These are phyloP conservation scores for Thelephora terrestris DNA, from an alignment of 1,284 basidiomycete genomes.

Conservation along the genomic window DNA sequence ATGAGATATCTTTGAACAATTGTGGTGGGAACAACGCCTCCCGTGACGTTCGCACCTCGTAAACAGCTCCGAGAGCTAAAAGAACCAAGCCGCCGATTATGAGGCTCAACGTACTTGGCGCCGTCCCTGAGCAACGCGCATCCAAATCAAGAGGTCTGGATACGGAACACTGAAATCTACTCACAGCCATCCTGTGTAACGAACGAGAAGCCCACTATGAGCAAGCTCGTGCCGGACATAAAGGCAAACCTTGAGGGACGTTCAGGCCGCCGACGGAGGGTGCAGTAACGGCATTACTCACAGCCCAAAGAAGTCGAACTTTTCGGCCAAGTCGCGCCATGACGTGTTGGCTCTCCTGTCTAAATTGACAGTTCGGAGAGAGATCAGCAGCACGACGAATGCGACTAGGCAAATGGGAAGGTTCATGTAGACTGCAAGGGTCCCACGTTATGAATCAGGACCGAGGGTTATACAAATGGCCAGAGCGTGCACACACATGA, in stretches of 20 bases:
- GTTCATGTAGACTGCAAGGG: conserved; percentile 60
- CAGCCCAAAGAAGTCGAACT: conserved; percentile 70
- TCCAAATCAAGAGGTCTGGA: conserved; percentile 3
- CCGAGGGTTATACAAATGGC: background rate
- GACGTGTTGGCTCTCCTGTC: conserved; percentile 35
- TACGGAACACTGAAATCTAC: conserved; percentile 17
- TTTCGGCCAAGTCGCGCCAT: conserved; percentile 40
- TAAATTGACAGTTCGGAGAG: conserved; percentile 47
- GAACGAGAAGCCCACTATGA: conserved; percentile 71
- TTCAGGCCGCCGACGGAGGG: background rate
- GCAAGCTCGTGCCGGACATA: conserved; percentile 60
- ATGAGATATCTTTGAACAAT: conserved; percentile 47
- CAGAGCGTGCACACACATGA: conserved; percentile 46
- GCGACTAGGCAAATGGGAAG: conserved; percentile 61
- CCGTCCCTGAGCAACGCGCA: conserved; percentile 37
- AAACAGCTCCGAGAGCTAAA: conserved; percentile 46
- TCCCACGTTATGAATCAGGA: conserved; percentile 4
- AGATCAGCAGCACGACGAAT: conserved; percentile 42
- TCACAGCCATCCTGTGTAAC: conserved; percentile 58
- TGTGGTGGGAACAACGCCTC: conserved; percentile 63
- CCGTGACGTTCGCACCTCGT: conserved; percentile 53
- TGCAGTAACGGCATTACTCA: conserved; percentile 26
- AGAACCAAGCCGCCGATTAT: conserved; percentile 44
- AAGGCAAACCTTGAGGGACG: conserved; percentile 45
- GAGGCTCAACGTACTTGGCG: conserved; percentile 47